Evolutionary conservation across 371 early-diverging fungal genomes (phyloP), one percentile per base, ranked within the genome.

Genomic region (Apophysomyces elegans): DNA sequence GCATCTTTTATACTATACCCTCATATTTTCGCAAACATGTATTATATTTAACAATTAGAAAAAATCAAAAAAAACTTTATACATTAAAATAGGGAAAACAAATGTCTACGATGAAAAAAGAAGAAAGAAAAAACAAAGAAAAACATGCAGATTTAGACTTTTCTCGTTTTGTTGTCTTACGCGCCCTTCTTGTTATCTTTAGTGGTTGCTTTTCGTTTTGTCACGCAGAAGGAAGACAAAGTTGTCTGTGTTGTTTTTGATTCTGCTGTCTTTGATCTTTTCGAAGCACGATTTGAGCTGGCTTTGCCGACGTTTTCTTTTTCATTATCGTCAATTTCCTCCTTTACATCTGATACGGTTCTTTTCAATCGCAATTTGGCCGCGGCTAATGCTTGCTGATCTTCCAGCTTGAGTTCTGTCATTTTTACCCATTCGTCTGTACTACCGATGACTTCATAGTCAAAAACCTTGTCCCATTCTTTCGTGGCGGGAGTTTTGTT

Each of bases 381-480:
- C 12, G 63, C 63, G 18, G 66, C 45, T 12, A 70, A n/a, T 8
- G 58, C 21, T 32, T 62, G 50, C 7, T 58, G 58, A 41, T 62
- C 59, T 46, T 58, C 16, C 35, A 67, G 13, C 44, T 58, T 67
- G 18, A 18, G 26, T 47, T 67, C 63, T 21, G 62, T 67, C 47
- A 65, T 59, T 32, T 78, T 68, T 7, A 86, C 88, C 89, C 89
- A 88, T 21, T 78, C 84, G 64, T 97, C 96, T 4, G 91, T 85
- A 54, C 89, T 87, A 45, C 95, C 94, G 37, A 93, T 66, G 18
- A 98, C 78, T 71, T 91, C 90, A 72, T 93, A 94, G 71, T 97
- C 97, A 79, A 98, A 91, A 2, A 96, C 79, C 7, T 80, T 85
- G 9, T 91, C 93, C 98, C 96, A 96, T 71, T 90, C 88, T 63